Evolutionary conservation across 768 basidiomycete genomes (phyloP).

Genomic region (Russula ochroleuca): DNA sequence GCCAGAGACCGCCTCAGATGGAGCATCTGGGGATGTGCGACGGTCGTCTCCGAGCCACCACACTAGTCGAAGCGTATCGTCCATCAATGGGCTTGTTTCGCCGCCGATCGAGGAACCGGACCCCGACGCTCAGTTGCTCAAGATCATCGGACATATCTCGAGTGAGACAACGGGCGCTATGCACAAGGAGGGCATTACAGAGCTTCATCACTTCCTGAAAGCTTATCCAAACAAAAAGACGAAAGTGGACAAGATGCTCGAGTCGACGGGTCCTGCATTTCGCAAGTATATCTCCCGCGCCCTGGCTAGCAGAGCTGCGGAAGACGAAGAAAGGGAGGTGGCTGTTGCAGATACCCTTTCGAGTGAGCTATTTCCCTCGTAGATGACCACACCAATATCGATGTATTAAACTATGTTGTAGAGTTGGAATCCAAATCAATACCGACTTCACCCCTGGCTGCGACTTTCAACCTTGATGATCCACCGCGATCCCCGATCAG

Average conservation of each 20-base stretch:
- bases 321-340: constrained; percentile 74
- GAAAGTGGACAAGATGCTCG: constrained; percentile 82
- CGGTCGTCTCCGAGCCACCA: constrained; percentile 58
- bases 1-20: constrained; percentile 52
- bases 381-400: neutral
- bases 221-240: constrained; percentile 80
- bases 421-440: constrained; percentile 28
- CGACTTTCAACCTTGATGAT: constrained; percentile 12
- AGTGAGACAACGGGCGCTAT: constrained; percentile 84
- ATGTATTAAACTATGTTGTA: constrained; percentile 1
- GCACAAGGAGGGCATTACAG: constrained; percentile 92
- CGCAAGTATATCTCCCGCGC: constrained; percentile 89
- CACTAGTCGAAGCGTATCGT: constrained; percentile 66
- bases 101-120: constrained; percentile 75
- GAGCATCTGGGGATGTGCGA: constrained; percentile 41
- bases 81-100: constrained; percentile 53
- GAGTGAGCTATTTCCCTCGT: constrained; percentile 46
- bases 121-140: constrained; percentile 76
- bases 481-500: constrained; percentile 27
- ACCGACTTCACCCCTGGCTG: neutral
- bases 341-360: constrained; percentile 82
- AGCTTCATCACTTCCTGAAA: constrained; percentile 90
- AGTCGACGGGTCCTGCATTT: constrained; percentile 85
- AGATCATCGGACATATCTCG: constrained; percentile 82
- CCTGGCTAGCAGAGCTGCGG: constrained; percentile 79